Evolutionary conservation across 2,329 filamentous ascomycete genomes (phyloP).

Genomic region (Hypoxylon sp.): DNA sequence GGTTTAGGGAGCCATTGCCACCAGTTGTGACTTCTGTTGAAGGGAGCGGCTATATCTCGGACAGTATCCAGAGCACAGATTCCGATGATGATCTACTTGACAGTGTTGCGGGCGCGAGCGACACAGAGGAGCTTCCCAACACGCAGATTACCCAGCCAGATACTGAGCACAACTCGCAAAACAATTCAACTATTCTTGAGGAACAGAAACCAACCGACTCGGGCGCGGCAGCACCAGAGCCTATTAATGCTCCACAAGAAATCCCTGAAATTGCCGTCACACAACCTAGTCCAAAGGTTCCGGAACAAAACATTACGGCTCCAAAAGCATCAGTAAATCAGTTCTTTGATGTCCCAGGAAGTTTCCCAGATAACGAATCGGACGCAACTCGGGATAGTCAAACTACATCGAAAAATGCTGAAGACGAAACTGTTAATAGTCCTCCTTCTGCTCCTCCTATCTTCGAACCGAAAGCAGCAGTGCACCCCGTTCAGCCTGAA

Average conservation of each 20-base stretch:
- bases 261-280: slow-evolving; percentile 63
- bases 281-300: slow-evolving; percentile 59
- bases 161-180: slow-evolving; percentile 34
- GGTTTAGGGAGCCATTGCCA: slow-evolving; percentile 75
- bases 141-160: slow-evolving; percentile 46
- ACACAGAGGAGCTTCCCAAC: slow-evolving; percentile 42
- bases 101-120: slow-evolving; percentile 34
- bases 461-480: slow-evolving; percentile 48
- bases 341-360: slow-evolving; percentile 70
- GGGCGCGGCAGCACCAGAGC: slow-evolving; percentile 13
- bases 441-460: slow-evolving; percentile 35
- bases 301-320: slow-evolving; percentile 35
- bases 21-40: slow-evolving; percentile 80
- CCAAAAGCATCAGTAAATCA: slow-evolving; percentile 41
- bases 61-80: slow-evolving; percentile 64
- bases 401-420: slow-evolving; percentile 1
- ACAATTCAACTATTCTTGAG: slow-evolving; percentile 34
- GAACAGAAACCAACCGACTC: slow-evolving; percentile 31
- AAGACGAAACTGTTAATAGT: slow-evolving; percentile 1
- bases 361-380: slow-evolving; percentile 65
- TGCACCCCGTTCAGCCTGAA: slow-evolving; percentile 36
- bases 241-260: slow-evolving; percentile 12
- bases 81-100: slow-evolving; percentile 56
- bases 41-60: slow-evolving; percentile 73
- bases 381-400: slow-evolving; percentile 25